phyloP scores from a whole-genome alignment of 805 yeast genomes.

The Starmerella bombi region DNA sequence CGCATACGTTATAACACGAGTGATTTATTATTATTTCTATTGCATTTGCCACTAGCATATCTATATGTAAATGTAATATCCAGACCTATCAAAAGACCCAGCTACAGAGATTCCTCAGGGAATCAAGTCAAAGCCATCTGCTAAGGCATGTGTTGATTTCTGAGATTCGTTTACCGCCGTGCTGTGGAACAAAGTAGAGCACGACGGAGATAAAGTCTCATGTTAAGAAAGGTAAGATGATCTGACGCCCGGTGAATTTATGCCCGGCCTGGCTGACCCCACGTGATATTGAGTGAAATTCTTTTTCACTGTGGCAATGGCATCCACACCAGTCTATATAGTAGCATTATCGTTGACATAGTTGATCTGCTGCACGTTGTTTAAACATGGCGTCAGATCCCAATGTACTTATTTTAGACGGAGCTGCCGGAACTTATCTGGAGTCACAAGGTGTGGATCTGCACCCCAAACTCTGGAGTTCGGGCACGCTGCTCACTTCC shows the following conservation, averaged over 20 bases:
- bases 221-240: background rate
- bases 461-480: conserved; percentile 48
- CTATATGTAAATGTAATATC: conserved; percentile 1
- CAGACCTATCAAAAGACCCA: conserved; percentile 13
- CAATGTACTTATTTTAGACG: conserved; percentile 33
- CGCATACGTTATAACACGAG: background rate
- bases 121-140: conserved; percentile 7
- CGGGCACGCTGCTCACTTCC: conserved; percentile 33
- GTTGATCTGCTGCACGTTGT: background rate
- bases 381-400: background rate
- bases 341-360: background rate
- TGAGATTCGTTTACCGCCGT: conserved; percentile 20
- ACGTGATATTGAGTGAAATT: too few species aligned
- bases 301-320: too few species aligned
- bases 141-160: conserved; percentile 4
- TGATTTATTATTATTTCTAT: too few species aligned
- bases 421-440: conserved; percentile 54
- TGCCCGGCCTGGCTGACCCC: too few species aligned
- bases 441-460: conserved; percentile 38
- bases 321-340: too few species aligned
- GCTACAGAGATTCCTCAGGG: background rate
- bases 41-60: too few species aligned
- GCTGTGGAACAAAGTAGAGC: conserved; percentile 2
- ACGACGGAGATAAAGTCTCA: conserved; percentile 17
- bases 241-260: too few species aligned